Evolutionary conservation across 202 grass and related monocot species (phyloP).

Genomic region (Dendrocalamus latiflorus): DNA sequence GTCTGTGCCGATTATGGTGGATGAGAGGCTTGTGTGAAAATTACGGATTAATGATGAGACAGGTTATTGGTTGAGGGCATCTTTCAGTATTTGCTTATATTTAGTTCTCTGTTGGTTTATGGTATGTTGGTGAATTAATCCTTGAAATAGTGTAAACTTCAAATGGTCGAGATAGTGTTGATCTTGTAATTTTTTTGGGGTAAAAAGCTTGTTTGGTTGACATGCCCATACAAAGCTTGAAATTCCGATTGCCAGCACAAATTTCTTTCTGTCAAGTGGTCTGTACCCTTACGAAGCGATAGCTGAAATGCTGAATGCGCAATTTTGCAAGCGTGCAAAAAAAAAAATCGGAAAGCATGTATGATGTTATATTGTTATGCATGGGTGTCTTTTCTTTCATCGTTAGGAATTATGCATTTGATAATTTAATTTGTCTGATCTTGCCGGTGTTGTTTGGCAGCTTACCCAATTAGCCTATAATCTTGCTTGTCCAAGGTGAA

Average conservation of each 20-base stretch:
- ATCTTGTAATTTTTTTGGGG: background rate
- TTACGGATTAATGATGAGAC: background rate
- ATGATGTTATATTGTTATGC: background rate
- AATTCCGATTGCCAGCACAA: background rate
- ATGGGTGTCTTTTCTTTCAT: background rate
- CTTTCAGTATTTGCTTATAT: background rate
- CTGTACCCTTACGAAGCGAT: background rate
- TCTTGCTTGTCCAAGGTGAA: background rate
- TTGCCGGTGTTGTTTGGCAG: background rate
- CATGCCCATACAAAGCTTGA: background rate
- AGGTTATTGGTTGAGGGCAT: background rate
- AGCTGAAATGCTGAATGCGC: too few species aligned
- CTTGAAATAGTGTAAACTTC: background rate
- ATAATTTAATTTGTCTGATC: background rate
- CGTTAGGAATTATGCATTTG: background rate
- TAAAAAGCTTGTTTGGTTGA: background rate
- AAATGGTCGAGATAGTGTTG: background rate
- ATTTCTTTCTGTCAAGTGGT: background rate
- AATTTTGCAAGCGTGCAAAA: background rate
- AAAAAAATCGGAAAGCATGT: background rate
- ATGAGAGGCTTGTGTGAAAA: background rate
- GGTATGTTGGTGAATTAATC: background rate
- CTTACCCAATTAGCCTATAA: background rate
- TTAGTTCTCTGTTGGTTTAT: background rate
- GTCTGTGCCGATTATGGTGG: background rate